These are phyloP conservation scores for Boeremia exigua DNA, from an alignment of 2,329 filamentous ascomycete genomes.

Conservation along the genomic window DNA sequence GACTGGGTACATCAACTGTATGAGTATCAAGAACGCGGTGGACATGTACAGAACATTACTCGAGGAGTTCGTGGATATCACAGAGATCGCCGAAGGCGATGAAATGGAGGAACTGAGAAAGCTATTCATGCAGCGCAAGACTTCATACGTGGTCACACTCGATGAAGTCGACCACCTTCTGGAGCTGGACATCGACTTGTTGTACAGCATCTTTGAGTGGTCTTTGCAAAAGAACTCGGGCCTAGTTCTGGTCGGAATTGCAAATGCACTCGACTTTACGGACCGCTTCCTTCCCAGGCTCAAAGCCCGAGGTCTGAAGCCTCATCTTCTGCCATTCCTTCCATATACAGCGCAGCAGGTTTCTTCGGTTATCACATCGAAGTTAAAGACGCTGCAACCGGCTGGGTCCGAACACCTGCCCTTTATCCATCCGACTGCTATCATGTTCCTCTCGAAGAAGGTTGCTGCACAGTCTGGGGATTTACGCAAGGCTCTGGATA, in stretches of 20 bases:
- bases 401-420: conserved; percentile 69
- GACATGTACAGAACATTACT: conserved; percentile 84
- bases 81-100: conserved; percentile 68
- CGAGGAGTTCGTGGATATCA: conserved; percentile 68
- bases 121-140: conserved; percentile 68
- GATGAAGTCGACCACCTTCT: conserved; percentile 97
- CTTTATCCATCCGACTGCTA: conserved; percentile 91
- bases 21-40: conserved; percentile 88
- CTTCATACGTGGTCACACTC: conserved; percentile 80
- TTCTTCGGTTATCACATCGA: conserved; percentile 81
- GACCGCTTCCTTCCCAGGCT: conserved; percentile 93
- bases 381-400: conserved; percentile 76
- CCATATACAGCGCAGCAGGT: conserved; percentile 91
- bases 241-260: conserved; percentile 87
- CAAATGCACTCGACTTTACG: conserved; percentile 93
- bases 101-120: conserved; percentile 71
- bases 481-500: conserved; percentile 92
- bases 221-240: conserved; percentile 81
- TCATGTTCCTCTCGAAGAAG: conserved; percentile 93
- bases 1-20: conserved; percentile 90
- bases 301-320: conserved; percentile 90
- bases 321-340: conserved; percentile 86
- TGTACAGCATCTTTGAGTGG: conserved; percentile 97
- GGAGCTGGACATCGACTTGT: conserved; percentile 82
- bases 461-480: conserved; percentile 94